A percentile compares a stretch with the other conserved stretches of the same genome.
phyloP scores from a whole-genome alignment of 257 asterid species.

The Solanum rostratum region DNA sequence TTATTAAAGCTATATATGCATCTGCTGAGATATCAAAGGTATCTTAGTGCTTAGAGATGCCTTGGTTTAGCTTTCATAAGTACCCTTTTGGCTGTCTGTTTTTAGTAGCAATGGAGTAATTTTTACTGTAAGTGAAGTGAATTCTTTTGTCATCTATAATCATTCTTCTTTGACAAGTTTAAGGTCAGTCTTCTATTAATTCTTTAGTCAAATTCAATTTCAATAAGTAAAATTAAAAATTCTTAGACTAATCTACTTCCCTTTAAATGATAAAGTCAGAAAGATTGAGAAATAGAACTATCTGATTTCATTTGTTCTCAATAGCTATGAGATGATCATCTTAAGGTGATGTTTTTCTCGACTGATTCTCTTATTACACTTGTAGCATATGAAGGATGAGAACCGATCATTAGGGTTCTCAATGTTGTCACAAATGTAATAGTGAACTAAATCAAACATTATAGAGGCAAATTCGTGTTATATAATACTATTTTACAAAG shows the following conservation, averaged over 20 bases:
- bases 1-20: not conserved
- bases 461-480: too few species aligned
- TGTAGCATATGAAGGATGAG: too few species aligned
- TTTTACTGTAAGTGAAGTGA: constrained; percentile 30
- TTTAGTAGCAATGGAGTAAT: not conserved
- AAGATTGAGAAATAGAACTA: not conserved
- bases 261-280: not conserved
- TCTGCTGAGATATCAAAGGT: not conserved
- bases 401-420: too few species aligned
- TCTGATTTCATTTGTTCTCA: not conserved
- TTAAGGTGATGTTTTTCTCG: too few species aligned
- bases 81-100: constrained; percentile 2
- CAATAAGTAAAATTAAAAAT: too few species aligned
- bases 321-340: not conserved
- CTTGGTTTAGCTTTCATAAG: not conserved
- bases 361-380: not conserved
- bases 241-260: not conserved
- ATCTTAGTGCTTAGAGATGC: not conserved
- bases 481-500: too few species aligned
- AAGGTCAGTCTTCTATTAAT: too few species aligned
- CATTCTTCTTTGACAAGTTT: not conserved
- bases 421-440: too few species aligned
- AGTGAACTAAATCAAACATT: too few species aligned
- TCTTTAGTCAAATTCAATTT: too few species aligned
- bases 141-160: not conserved